Base-by-base conservation (phyloP, 192 early-diverging fungal species). In the Rhizoclosmatium sp. region DNA sequence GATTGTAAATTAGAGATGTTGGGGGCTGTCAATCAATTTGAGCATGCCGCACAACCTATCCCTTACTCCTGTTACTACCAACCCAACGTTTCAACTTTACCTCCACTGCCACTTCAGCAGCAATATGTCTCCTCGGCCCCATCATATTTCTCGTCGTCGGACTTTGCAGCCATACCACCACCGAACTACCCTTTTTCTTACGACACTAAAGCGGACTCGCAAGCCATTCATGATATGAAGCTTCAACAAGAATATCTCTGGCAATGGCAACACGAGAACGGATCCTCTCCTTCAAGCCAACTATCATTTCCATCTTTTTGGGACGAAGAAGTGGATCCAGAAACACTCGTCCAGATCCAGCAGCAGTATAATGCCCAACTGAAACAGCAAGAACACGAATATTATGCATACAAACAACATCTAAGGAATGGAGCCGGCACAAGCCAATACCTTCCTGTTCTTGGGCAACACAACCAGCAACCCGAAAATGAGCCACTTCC, bases 401-500 rank as follows among this genome's bases (percentile, higher is more conserved):
- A 9, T 23, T 12, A 39, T 65, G 64, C 10, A 12, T 23, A 65
- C 64, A 40, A 12, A 65, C 39, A 40, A 31, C 64, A 23, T 21
- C 10, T 39, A 31, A 65, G 10, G 16, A 21, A 31, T 12, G 16
- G 39, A 65, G 16, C 10, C 10, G n/a, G 64, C 16, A 12, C 31
- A 39, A 16, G 14, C 65, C n/a, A 65, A 14, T 14, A 23, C 19
- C 65, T 39, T 65, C 40, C 14, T 23, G 19, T 65, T 65, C 39
- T 40, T 65, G 19, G 16, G 42, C 46, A 47, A n/a, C 40, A 47
- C 14, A 7, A 42, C 42, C 31, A 44, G 42, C 46, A 47, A 69
- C 2, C 23, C 21, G 70, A 71, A 49, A 42, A 4, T 44, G 72
- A 75, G 45, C 72, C 72, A 21, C 44, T 75, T 1, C 72, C 72